Conservation (phyloP, 106 monocot genomes). For the Cymbidium sinense region DNA sequence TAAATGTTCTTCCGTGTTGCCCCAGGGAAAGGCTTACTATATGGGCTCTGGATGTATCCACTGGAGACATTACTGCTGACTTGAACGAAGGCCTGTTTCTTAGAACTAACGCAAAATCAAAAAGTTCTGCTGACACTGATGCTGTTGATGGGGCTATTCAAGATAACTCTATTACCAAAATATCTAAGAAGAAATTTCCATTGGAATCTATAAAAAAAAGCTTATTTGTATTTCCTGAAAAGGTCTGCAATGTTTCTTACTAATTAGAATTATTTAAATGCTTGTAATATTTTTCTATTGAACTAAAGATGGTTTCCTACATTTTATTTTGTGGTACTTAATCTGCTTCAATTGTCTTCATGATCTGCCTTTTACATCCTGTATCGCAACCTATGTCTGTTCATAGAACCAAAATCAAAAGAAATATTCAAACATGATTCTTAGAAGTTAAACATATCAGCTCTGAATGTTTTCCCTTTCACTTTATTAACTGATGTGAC, state of each 20-base stretch:
- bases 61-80: conserved; percentile 46
- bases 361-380: background rate
- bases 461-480: too few relatives aligned
- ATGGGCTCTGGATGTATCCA: conserved; percentile 45
- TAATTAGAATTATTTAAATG: background rate
- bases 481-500: too few relatives aligned
- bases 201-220: conserved; percentile 38
- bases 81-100: conserved; percentile 47
- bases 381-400: background rate
- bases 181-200: conserved; percentile 25
- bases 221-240: conserved; percentile 52
- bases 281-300: background rate
- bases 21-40: conserved; percentile 59
- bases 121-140: conserved; percentile 7
- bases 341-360: background rate
- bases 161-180: conserved; percentile 14
- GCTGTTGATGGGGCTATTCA: conserved; percentile 9
- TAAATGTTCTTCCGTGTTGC: conserved; percentile 10
- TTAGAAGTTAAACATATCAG: too few relatives aligned
- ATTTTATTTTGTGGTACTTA: background rate
- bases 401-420: too few relatives aligned
- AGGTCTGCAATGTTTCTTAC: conserved; percentile 36
- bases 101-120: conserved; percentile 20
- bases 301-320: background rate
- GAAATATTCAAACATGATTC: too few relatives aligned